Percentiles rank a stretch among this genome's conserved stretches.
Evolutionary conservation across 1,284 basidiomycete genomes (phyloP).

Genomic region (Puccinia hordei): DNA sequence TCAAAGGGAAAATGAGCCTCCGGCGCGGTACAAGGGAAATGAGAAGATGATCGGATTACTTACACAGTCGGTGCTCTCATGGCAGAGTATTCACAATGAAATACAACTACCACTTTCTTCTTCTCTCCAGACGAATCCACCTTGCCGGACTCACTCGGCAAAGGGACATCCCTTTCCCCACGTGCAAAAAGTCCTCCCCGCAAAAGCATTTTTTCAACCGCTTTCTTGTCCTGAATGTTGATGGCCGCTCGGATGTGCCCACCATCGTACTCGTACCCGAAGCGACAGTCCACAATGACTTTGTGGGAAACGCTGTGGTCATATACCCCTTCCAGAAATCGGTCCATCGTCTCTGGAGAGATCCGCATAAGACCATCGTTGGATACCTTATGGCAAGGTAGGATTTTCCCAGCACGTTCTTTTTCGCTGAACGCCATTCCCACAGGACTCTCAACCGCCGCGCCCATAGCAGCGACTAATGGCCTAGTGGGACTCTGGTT

Average conservation of each 20-base stretch:
- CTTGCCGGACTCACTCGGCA: slow-evolving; percentile 79
- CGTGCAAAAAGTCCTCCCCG: slow-evolving; percentile 52
- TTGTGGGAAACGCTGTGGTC: slow-evolving; percentile 68
- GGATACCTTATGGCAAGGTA: slow-evolving; percentile 88
- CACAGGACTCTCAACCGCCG: slow-evolving; percentile 35
- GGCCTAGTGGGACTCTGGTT: not conserved
- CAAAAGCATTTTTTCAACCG: slow-evolving; percentile 73
- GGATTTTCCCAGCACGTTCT: slow-evolving; percentile 84
- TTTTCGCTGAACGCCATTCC: slow-evolving; percentile 74
- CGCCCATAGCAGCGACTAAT: not conserved
- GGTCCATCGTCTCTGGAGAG: slow-evolving; percentile 68
- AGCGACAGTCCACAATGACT: slow-evolving; percentile 91
- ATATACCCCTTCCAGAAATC: slow-evolving; percentile 73
- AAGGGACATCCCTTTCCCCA: slow-evolving; percentile 65
- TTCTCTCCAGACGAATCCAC: slow-evolving; percentile 61
- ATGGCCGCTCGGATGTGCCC: slow-evolving; percentile 90
- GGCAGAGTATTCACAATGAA: slow-evolving; percentile 97
- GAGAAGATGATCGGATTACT: slow-evolving; percentile 56
- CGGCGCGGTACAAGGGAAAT: slow-evolving; percentile 49
- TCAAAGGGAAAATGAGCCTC: slow-evolving; percentile 49
- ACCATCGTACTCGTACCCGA: slow-evolving; percentile 92
- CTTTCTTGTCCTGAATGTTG: slow-evolving; percentile 82
- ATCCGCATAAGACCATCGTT: slow-evolving; percentile 96
- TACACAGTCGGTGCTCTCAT: slow-evolving; percentile 95
- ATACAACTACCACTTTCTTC: slow-evolving; percentile 79